Conservation (phyloP, 495 filamentous ascomycete genomes). For the Daldinia grandis region DNA sequence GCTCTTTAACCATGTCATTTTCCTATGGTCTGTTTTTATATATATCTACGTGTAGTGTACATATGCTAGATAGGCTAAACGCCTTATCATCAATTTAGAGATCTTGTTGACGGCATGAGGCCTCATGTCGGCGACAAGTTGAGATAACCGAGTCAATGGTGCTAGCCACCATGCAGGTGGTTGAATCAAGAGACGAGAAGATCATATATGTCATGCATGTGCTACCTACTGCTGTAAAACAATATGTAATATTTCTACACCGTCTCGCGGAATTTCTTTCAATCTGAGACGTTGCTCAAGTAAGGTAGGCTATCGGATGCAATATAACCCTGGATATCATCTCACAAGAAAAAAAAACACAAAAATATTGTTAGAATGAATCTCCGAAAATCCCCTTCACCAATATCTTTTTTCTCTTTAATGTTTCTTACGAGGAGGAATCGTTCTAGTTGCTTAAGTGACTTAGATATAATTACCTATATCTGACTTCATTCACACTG, state of each 20-base stretch:
- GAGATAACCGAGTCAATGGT: slow-evolving; percentile 14
- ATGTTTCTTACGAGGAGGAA: not conserved
- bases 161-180: slow-evolving; percentile 7
- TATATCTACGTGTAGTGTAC: not conserved
- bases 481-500: slow-evolving; percentile 11
- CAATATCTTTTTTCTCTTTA: not conserved
- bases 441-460: not conserved
- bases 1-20: not conserved
- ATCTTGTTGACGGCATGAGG: slow-evolving; percentile 6
- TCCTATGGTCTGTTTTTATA: not conserved
- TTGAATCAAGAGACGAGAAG: not conserved
- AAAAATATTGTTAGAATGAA: not conserved
- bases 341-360: too few species aligned
- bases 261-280: slow-evolving; percentile 13
- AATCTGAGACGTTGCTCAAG: slow-evolving; percentile 6
- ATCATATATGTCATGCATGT: not conserved
- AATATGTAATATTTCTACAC: not conserved
- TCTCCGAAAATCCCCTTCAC: not conserved
- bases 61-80: not conserved
- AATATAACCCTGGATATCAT: not conserved
- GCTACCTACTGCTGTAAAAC: slow-evolving; percentile 5
- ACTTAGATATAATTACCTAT: not conserved
- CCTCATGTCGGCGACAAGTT: slow-evolving; percentile 21
- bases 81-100: not conserved
- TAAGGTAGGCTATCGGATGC: not conserved